phyloP scores from a whole-genome alignment of 768 basidiomycete genomes.

The Rhodotorula graminis region DNA sequence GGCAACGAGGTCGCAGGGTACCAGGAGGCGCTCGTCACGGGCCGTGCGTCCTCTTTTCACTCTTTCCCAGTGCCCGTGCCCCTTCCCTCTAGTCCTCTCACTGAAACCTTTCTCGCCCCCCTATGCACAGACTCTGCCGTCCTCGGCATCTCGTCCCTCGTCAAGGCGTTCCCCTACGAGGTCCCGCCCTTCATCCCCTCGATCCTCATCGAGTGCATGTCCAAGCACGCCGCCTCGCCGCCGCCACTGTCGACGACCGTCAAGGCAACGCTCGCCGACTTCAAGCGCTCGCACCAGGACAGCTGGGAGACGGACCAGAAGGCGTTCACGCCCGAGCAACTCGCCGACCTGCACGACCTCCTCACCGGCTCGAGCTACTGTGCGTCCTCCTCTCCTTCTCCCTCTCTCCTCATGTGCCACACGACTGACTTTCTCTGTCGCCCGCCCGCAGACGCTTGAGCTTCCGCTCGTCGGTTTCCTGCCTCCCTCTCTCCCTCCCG shows the following conservation, averaged over 20 bases:
- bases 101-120: background rate
- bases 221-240: slow-evolving; percentile 80
- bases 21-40: slow-evolving; percentile 64
- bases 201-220: slow-evolving; percentile 69
- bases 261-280: slow-evolving; percentile 42
- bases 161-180: slow-evolving; percentile 92
- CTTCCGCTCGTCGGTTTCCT: too few relatives aligned
- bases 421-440: background rate
- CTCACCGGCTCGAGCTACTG: slow-evolving; percentile 2
- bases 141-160: slow-evolving; percentile 84
- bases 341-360: slow-evolving; percentile 46
- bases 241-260: slow-evolving; percentile 48
- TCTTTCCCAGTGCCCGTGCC: background rate
- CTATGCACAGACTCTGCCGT: slow-evolving; percentile 63
- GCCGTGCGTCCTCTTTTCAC: slow-evolving; percentile 51
- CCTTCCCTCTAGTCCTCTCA: too few relatives aligned
- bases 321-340: slow-evolving; percentile 78
- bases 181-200: slow-evolving; percentile 91
- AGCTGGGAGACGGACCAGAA: slow-evolving; percentile 75
- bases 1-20: slow-evolving; percentile 58
- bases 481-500: too few relatives aligned
- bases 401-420: too few relatives aligned
- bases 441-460: background rate
- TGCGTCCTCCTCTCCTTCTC: background rate
- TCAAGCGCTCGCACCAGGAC: slow-evolving; percentile 43